Evolutionary conservation across 805 yeast species (phyloP), one percentile per base, ranked within the genome.

Genomic region (Lipomyces orientalis): DNA sequence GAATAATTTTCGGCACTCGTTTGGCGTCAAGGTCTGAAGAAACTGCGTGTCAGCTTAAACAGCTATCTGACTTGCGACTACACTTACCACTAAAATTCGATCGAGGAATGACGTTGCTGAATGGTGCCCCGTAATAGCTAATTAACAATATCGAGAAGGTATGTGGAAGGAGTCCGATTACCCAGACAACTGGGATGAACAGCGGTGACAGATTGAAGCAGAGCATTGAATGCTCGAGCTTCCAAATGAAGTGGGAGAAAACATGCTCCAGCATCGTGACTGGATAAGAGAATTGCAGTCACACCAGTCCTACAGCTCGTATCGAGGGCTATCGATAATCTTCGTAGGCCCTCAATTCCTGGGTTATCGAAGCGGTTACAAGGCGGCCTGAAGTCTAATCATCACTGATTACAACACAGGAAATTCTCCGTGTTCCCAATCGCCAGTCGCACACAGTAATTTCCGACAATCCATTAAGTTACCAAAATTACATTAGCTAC

Each of bases 161-260:
- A 54, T 64, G 68, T 29, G 67, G 67, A 4, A 67, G 60, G 19
- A 64, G 54, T 6, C 65, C 67, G 31, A 61, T 62, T 9, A 64
- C 54, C 67, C 70, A 67, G 6, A 64, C 65, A 31, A 49, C 43
- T 1, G 70, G 68, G 12, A 67, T 60, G 16, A 54, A 25, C 6
- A 67, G 61, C n/a, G 65, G 63, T 7, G 70, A 67, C 19, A 67
- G 54, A 34, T 67, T 67, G 61, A 22, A 58, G 56, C 68, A 60
- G n/a, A 61, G 19, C 57, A 67, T 31, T 14, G 65, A 55, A 22
- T 63, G 67, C 59, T 60, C 65, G 8, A 64, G 29, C 16, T 64
- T 52, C 67, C 67, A 64, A 2, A 60, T 22, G 14, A 54, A 10
- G 34, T 58, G 61, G 16, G 34, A 33, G 35, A 33, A 61, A 19